Evolutionary conservation across 2,329 filamentous ascomycete species (phyloP).

Genomic region (Emmonsia crescens): DNA sequence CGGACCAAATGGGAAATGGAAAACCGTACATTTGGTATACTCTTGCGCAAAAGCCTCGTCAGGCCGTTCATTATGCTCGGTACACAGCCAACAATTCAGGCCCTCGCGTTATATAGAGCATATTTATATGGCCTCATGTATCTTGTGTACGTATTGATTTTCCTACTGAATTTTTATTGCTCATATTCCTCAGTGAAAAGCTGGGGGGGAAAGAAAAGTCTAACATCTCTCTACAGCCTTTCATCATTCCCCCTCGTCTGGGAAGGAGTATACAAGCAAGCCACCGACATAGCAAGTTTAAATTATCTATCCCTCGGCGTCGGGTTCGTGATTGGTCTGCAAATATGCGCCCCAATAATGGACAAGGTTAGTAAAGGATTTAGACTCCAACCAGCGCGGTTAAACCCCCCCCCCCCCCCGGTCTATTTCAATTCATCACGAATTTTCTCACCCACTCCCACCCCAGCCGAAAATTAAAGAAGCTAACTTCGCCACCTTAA

Average conservation of each 20-base stretch:
- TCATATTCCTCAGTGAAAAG: neutral
- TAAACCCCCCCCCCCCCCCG: neutral
- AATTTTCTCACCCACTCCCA: neutral
- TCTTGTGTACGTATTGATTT: constrained; percentile 33
- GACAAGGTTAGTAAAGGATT: constrained; percentile 7
- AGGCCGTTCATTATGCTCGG: constrained; percentile 47
- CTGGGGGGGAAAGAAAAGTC: neutral
- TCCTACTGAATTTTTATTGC: neutral
- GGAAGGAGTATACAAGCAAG: constrained; percentile 43
- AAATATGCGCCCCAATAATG: constrained; percentile 32
- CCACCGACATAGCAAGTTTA: constrained; percentile 48
- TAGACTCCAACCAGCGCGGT: neutral
- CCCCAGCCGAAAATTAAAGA: neutral
- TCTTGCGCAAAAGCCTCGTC: constrained; percentile 35
- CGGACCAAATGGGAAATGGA: constrained; percentile 19
- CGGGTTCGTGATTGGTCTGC: constrained; percentile 49
- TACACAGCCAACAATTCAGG: constrained; percentile 52
- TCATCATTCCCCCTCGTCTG: constrained; percentile 53
- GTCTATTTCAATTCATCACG: neutral
- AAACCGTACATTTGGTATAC: constrained; percentile 22
- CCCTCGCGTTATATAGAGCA: constrained; percentile 45
- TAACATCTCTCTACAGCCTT: constrained; percentile 23
- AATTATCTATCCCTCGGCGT: constrained; percentile 55
- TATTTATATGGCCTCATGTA: constrained; percentile 55
- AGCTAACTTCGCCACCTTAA: neutral